phyloP scores from a whole-genome alignment of 1,139 yeast species.

The Hemisphaericaspora subhashii region DNA sequence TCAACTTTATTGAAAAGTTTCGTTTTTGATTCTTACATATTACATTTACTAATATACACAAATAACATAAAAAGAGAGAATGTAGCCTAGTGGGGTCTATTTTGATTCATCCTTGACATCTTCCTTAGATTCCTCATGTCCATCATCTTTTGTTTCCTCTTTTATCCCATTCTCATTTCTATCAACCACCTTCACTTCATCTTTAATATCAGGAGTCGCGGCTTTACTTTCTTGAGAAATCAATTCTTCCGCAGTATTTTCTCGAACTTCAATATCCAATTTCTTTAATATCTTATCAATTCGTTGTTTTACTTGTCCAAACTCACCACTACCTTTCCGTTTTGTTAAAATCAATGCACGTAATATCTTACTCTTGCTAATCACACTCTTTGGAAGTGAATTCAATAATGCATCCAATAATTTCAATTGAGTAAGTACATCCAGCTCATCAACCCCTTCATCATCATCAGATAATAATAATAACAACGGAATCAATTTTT shows the following conservation, averaged over 20 bases:
- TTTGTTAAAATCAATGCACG: slow-evolving; percentile 33
- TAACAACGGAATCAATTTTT: slow-evolving; percentile 18
- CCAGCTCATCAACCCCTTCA: slow-evolving; percentile 12
- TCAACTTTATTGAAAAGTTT: too few species aligned
- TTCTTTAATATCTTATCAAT: slow-evolving; percentile 24
- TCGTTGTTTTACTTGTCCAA: slow-evolving; percentile 21
- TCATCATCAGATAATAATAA: slow-evolving; percentile 11
- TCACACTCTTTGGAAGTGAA: slow-evolving; percentile 28
- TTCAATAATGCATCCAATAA: slow-evolving; percentile 22
- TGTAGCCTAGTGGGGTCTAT: too few species aligned
- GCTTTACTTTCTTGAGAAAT: slow-evolving; percentile 7
- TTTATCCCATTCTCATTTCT: slow-evolving; percentile 3
- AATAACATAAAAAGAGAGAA: too few species aligned
- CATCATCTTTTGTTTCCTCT: not conserved
- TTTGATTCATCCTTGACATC: too few species aligned
- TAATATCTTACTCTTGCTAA: slow-evolving; percentile 32
- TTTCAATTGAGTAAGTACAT: slow-evolving; percentile 14
- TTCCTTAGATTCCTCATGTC: not conserved
- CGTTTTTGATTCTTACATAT: too few species aligned
- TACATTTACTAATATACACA: too few species aligned
- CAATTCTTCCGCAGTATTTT: slow-evolving; percentile 18
- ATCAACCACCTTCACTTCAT: slow-evolving; percentile 1
- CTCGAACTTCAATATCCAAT: slow-evolving; percentile 20
- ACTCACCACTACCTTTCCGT: slow-evolving; percentile 26
- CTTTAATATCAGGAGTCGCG: slow-evolving; percentile 7